Conservation (phyloP, 2,329 filamentous ascomycete genomes). For the Furcasterigmium sp. region DNA sequence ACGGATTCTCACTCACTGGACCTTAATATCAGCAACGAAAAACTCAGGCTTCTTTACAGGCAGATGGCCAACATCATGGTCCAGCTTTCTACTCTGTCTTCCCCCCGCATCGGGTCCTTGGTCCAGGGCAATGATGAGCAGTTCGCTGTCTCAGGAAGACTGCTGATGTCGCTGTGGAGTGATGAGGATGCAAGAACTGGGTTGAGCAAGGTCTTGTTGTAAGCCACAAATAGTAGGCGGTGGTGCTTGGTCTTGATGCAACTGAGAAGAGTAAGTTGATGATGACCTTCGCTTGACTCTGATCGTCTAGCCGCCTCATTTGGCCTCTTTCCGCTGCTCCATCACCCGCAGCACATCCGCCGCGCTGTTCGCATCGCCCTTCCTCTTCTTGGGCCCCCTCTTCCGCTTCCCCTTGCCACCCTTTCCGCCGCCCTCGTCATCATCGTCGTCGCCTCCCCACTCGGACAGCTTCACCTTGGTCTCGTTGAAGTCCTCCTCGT, state of each 20-base stretch:
- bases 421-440: conserved; percentile 22
- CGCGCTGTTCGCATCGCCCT: conserved; percentile 73
- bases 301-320: no score
- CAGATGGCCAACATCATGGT: conserved; percentile 33
- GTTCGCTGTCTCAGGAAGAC: no score
- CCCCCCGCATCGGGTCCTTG: conserved; percentile 32
- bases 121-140: no score
- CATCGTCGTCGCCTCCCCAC: conserved; percentile 52
- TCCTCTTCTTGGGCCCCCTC: conserved; percentile 68
- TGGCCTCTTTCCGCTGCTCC: conserved; percentile 51
- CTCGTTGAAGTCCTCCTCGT: conserved; percentile 77
- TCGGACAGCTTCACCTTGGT: conserved; percentile 62
- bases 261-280: not conserved
- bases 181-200: no score
- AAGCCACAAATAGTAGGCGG: no score
- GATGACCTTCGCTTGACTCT: not conserved
- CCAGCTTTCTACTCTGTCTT: conserved; percentile 25
- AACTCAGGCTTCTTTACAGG: conserved; percentile 23
- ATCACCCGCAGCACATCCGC: conserved; percentile 77
- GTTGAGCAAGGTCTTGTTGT: no score
- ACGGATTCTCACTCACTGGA: not conserved
- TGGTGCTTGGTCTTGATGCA: not conserved
- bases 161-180: no score
- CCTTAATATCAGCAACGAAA: conserved; percentile 18
- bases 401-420: conserved; percentile 56